phyloP scores from a whole-genome alignment of 1,284 basidiomycete genomes.

The Heterobasidion occidentale region DNA sequence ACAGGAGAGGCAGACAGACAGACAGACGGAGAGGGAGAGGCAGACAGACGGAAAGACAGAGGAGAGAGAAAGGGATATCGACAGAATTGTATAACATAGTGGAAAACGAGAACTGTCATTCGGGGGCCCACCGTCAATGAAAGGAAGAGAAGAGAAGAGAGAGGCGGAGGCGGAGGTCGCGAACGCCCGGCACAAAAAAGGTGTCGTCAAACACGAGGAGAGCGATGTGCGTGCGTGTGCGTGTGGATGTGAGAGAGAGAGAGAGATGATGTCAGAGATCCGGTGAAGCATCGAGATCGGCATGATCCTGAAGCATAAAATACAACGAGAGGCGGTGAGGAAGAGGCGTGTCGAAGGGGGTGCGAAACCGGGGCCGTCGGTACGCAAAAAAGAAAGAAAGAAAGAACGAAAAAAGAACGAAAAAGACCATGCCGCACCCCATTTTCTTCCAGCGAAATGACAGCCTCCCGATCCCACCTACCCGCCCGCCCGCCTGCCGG shows the following conservation, averaged over 20 bases:
- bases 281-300: slow-evolving; percentile 16
- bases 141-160: slow-evolving; percentile 15
- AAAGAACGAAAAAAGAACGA: no score
- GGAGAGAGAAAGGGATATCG: slow-evolving; percentile 4
- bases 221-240: neutral
- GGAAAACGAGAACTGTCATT: slow-evolving; percentile 4
- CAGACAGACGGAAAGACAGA: slow-evolving; percentile 1
- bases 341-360: neutral
- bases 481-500: no score
- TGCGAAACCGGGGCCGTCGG: neutral
- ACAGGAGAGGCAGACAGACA: neutral
- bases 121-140: slow-evolving; percentile 1
- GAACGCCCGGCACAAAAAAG: no score
- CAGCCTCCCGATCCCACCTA: neutral
- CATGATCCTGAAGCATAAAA: slow-evolving; percentile 31
- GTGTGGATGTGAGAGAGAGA: slow-evolving; percentile 5
- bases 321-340: slow-evolving; percentile 19
- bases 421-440: neutral
- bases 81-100: slow-evolving; percentile 4
- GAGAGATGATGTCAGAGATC: slow-evolving; percentile 13
- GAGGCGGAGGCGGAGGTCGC: neutral
- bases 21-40: neutral
- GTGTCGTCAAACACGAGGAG: neutral
- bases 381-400: no score
- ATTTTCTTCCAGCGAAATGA: neutral